phyloP scores from a whole-genome alignment of 179 eudicot species.

The Sideroxylon spinosum region DNA sequence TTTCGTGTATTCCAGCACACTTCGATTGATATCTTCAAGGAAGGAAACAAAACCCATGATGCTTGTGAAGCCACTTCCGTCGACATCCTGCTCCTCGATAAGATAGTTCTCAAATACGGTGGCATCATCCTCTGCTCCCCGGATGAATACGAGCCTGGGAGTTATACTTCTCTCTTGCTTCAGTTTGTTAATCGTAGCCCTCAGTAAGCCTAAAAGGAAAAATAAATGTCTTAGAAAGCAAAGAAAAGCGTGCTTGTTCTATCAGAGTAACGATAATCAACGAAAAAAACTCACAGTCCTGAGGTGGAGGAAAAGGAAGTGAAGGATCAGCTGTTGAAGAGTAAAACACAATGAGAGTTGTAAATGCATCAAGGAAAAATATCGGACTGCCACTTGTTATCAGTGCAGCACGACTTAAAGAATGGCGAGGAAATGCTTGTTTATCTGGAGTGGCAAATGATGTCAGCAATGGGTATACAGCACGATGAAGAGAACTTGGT shows the following conservation, averaged over 20 bases:
- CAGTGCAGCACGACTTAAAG: constrained; percentile 92
- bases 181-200: constrained; percentile 71
- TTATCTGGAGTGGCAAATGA: constrained; percentile 79
- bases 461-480: constrained; percentile 77
- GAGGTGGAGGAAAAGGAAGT: constrained; percentile 93
- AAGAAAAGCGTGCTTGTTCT: not conserved
- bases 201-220: constrained; percentile 53
- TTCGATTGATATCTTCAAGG: constrained; percentile 75
- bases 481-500: constrained; percentile 88
- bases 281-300: constrained; percentile 62
- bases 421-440: constrained; percentile 95
- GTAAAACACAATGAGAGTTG: constrained; percentile 83
- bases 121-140: constrained; percentile 88
- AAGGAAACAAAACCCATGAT: constrained; percentile 91
- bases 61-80: constrained; percentile 76
- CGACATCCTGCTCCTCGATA: constrained; percentile 95
- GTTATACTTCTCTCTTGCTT: constrained; percentile 96
- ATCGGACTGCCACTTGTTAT: constrained; percentile 94
- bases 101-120: constrained; percentile 79
- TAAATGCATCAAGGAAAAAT: constrained; percentile 90
- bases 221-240: not conserved
- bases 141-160: constrained; percentile 76
- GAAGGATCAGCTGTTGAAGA: constrained; percentile 85
- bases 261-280: not conserved
- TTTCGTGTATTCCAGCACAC: constrained; percentile 70